A percentile compares a stretch with the other conserved stretches of the same genome.
These are phyloP conservation scores for Aspergillus luchuensis DNA, from an alignment of 2,329 filamentous ascomycete genomes.

Conservation along the genomic window DNA sequence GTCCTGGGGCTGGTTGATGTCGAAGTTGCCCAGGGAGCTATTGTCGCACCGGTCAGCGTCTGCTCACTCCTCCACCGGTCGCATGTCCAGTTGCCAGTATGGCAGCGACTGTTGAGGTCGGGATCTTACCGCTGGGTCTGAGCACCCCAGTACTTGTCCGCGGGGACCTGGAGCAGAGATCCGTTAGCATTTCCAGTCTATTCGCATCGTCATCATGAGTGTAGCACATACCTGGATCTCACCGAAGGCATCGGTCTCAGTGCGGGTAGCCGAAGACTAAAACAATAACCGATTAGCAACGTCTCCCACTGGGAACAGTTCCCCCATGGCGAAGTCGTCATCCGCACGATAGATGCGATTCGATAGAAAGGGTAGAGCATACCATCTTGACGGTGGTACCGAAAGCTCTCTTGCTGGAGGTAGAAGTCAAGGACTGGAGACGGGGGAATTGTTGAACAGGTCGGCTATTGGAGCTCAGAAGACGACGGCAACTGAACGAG, in stretches of 20 bases:
- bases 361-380: constrained; percentile 12
- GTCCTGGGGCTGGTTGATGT: constrained; percentile 98
- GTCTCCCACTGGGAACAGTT: not conserved
- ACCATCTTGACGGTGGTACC: constrained; percentile 44
- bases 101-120: not conserved
- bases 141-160: constrained; percentile 97
- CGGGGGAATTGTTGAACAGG: constrained; percentile 37
- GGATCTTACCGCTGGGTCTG: constrained; percentile 76
- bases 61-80: not conserved
- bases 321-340: not conserved
- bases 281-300: constrained; percentile 11
- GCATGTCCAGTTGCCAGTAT: not conserved
- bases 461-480: constrained; percentile 36
- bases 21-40: constrained; percentile 90
- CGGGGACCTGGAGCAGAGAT: constrained; percentile 59
- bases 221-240: constrained; percentile 68
- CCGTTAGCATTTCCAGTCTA: constrained; percentile 16
- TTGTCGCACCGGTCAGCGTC: constrained; percentile 25
- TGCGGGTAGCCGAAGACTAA: constrained; percentile 61
- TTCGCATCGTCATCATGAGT: not conserved
- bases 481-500: constrained; percentile 28
- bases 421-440: constrained; percentile 37
- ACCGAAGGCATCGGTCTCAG: constrained; percentile 96
- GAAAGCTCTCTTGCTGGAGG: constrained; percentile 39
- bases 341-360: not conserved